Evolutionary conservation across 805 yeast genomes (phyloP).

Genomic region (Candida bentonensis): DNA sequence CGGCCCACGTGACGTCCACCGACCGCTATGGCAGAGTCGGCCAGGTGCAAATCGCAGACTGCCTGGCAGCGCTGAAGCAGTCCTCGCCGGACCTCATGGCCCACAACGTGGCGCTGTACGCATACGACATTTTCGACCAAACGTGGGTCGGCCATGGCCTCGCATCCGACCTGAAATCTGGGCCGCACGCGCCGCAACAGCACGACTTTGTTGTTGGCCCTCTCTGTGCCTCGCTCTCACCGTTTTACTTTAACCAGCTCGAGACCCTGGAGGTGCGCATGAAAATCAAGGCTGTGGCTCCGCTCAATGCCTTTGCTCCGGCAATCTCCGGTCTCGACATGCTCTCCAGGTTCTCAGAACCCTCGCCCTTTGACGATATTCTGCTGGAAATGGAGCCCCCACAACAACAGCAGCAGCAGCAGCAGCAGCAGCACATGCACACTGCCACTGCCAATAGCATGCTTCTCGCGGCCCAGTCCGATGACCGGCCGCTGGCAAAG

Average conservation of each 20-base stretch:
- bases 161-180: not conserved
- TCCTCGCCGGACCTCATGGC: not conserved
- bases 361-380: not conserved
- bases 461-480: too few relatives aligned
- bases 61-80: not conserved
- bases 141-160: constrained; percentile 1
- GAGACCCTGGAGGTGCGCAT: not conserved
- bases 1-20: not conserved
- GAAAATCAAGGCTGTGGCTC: not conserved
- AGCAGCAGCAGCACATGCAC: not conserved
- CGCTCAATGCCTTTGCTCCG: not conserved
- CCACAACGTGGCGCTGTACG: not conserved
- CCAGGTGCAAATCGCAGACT: not conserved
- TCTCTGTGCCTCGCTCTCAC: not conserved
- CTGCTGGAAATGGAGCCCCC: not conserved
- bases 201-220: not conserved
- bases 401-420: not conserved
- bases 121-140: constrained; percentile 1
- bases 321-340: not conserved
- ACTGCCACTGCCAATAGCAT: too few relatives aligned
- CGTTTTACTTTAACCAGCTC: not conserved
- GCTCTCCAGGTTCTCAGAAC: not conserved
- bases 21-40: not conserved
- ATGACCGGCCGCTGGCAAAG: not conserved
- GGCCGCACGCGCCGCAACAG: not conserved